These are phyloP conservation scores for Ganoderma lingzhi DNA, from an alignment of 1,284 basidiomycete species.

Conservation along the genomic window DNA sequence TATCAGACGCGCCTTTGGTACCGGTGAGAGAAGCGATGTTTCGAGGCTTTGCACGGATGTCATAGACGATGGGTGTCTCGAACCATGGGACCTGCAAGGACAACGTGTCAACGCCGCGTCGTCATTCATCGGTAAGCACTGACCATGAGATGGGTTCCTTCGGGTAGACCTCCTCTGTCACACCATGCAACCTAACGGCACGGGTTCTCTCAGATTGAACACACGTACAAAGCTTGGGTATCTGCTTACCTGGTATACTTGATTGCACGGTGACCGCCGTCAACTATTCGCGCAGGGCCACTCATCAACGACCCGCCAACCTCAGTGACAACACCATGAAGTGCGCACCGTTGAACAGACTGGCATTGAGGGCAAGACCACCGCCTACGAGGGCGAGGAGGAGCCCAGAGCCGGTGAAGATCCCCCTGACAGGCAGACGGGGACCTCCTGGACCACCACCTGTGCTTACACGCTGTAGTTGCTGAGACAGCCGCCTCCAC, in stretches of 20 bases:
- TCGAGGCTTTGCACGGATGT: slow-evolving; percentile 97
- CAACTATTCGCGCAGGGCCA: slow-evolving; percentile 63
- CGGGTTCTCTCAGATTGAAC: slow-evolving; percentile 10
- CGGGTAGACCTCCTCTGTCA: slow-evolving; percentile 86
- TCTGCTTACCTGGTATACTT: slow-evolving; percentile 90
- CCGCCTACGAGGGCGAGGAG: slow-evolving; percentile 83
- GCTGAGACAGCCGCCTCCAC: slow-evolving; percentile 71
- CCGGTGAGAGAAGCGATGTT: slow-evolving; percentile 97
- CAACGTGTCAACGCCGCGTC: slow-evolving; percentile 20
- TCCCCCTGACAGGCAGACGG: slow-evolving; percentile 51
- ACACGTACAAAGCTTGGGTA: not conserved
- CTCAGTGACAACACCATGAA: slow-evolving; percentile 8
- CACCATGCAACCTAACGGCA: slow-evolving; percentile 75
- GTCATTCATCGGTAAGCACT: slow-evolving; percentile 39
- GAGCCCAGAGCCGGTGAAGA: slow-evolving; percentile 85
- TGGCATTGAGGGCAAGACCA: slow-evolving; percentile 86
- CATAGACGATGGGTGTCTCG: slow-evolving; percentile 95
- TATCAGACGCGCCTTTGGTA: slow-evolving; percentile 80
- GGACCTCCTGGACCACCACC: slow-evolving; percentile 56
- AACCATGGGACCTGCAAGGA: slow-evolving; percentile 90
- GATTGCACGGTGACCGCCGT: slow-evolving; percentile 99
- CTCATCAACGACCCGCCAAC: slow-evolving; percentile 1
- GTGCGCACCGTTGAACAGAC: slow-evolving; percentile 92
- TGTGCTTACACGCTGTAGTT: slow-evolving; percentile 60
- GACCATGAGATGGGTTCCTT: slow-evolving; percentile 96